A percentile compares a stretch with the other conserved stretches of the same genome.
Conservation (phyloP, 176 grass and related monocot species). For the Eleusine coracana region DNA sequence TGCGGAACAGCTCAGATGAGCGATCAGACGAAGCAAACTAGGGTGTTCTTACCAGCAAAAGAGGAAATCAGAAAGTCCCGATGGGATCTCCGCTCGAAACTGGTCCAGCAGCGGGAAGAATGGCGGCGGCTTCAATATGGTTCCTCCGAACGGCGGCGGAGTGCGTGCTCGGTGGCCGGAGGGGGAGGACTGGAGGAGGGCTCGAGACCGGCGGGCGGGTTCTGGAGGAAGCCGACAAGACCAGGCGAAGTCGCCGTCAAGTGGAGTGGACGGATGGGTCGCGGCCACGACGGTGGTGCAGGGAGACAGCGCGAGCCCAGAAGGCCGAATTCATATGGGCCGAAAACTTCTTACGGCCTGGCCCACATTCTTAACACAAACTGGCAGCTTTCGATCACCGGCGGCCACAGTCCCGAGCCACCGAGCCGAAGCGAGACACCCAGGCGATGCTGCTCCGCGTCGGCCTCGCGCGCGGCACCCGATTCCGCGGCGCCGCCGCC, state of each 20-base stretch:
- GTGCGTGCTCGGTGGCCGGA: neutral
- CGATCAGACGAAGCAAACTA: neutral
- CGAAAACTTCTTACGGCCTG: neutral
- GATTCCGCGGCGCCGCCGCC: conserved; percentile 29
- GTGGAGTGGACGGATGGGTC: neutral
- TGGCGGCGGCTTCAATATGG: neutral
- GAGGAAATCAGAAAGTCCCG: neutral
- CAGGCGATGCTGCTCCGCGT: conserved; percentile 51
- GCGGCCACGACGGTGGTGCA: neutral
- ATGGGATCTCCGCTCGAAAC: neutral
- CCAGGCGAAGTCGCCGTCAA: neutral
- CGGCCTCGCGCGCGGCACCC: conserved; percentile 36
- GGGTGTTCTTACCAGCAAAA: conserved; percentile 10
- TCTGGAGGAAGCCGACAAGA: neutral
- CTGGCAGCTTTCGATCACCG: neutral
- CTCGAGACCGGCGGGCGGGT: neutral
- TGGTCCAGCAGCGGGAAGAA: neutral
- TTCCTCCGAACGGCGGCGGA: too few species aligned
- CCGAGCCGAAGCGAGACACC: neutral
- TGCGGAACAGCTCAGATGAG: neutral
- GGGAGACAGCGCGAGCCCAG: neutral
- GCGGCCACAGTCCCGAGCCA: neutral
- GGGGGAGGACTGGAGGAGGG: neutral
- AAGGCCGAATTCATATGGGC: neutral
- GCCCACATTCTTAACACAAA: neutral